These are phyloP conservation scores for Funneliformis caledonium DNA, from an alignment of 371 early-diverging fungal species.

Conservation along the genomic window DNA sequence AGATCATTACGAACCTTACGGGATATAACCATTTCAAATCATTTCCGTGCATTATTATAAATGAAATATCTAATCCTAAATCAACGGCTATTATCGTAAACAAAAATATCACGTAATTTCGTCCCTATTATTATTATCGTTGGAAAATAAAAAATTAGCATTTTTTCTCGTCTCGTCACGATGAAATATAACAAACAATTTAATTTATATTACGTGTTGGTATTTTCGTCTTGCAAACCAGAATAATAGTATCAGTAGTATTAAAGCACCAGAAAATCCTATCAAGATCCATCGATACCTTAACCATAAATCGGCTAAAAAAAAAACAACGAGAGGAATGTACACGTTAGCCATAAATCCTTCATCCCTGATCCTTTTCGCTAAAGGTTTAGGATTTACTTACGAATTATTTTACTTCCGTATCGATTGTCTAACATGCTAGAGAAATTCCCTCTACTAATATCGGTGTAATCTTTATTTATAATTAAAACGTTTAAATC, in stretches of 20 bases:
- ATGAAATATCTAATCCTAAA: slow-evolving; percentile 30
- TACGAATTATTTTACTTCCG: slow-evolving; percentile 19
- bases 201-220: background rate
- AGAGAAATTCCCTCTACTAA: background rate
- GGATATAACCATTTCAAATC: slow-evolving; percentile 20
- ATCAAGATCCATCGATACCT: slow-evolving; percentile 25
- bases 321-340: background rate
- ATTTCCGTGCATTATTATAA: slow-evolving; percentile 1
- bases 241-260: background rate
- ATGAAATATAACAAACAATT: background rate
- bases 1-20: background rate
- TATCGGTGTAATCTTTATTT: slow-evolving; percentile 2
- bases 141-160: background rate
- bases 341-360: no score
- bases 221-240: background rate
- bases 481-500: slow-evolving; percentile 30
- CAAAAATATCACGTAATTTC: slow-evolving; percentile 9
- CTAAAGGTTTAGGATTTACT: background rate
- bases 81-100: slow-evolving; percentile 10
- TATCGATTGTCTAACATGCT: background rate
- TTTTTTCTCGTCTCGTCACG: no score
- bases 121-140: background rate
- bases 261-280: background rate
- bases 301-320: slow-evolving; percentile 20
- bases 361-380: no score